Evolutionary conservation across 805 yeast genomes (phyloP).

Genomic region (Candida fluviatilis): DNA sequence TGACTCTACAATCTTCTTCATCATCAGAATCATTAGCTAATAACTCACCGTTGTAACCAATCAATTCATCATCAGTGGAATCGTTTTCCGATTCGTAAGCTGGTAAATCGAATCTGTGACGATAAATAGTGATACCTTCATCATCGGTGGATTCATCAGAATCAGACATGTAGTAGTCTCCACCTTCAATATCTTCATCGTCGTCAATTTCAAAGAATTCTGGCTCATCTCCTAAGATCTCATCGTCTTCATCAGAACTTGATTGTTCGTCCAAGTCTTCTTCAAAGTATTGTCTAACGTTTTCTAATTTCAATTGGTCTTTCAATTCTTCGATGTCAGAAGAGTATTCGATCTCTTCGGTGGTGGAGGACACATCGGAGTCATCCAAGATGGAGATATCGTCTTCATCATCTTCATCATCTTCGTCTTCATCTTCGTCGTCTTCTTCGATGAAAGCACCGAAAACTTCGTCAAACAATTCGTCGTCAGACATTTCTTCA

Average conservation of each 20-base stretch:
- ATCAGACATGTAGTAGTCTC: slow-evolving; percentile 16
- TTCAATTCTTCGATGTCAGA: slow-evolving; percentile 24
- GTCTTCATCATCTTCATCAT: slow-evolving; percentile 7
- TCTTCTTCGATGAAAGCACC: slow-evolving; percentile 6
- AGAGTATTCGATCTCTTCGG: slow-evolving; percentile 24
- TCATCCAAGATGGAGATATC: slow-evolving; percentile 4
- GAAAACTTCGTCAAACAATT: slow-evolving; percentile 4
- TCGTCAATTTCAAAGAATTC: slow-evolving; percentile 28
- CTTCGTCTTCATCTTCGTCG: too few relatives aligned
- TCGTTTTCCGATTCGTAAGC: slow-evolving; percentile 28
- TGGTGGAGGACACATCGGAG: slow-evolving; percentile 14
- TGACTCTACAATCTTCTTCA: slow-evolving; percentile 29
- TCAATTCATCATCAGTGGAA: slow-evolving; percentile 35
- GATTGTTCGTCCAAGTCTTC: slow-evolving; percentile 25
- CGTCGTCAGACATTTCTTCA: slow-evolving; percentile 9
- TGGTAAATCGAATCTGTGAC: slow-evolving; percentile 37
- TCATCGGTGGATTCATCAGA: slow-evolving; percentile 27
- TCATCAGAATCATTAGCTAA: slow-evolving; percentile 29
- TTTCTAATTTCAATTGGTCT: slow-evolving; percentile 34
- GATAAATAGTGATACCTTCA: slow-evolving; percentile 42
- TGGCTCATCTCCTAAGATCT: slow-evolving; percentile 22
- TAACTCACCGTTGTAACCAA: slow-evolving; percentile 17
- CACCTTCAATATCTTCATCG: slow-evolving; percentile 14
- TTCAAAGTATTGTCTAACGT: slow-evolving; percentile 31
- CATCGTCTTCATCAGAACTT: slow-evolving; percentile 16